Evolutionary conservation across 2,329 filamentous ascomycete genomes (phyloP), one percentile per base, ranked within the genome.

Genomic region (Fusarium sp.): DNA sequence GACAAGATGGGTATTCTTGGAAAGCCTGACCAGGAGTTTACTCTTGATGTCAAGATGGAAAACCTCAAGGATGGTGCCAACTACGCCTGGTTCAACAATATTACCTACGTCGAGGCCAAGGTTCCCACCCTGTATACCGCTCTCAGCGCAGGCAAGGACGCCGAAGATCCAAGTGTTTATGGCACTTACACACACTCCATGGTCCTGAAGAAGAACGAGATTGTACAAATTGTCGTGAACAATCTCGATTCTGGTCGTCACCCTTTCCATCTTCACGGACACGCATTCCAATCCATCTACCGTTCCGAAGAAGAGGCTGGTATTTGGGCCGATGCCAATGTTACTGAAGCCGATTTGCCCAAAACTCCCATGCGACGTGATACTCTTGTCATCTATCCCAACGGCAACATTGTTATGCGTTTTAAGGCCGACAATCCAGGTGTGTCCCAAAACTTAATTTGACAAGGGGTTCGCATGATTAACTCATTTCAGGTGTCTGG

Each of bases 41-140:
- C 87, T 42, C 85, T 96, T 5, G 85, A 88, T 73, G 86, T 93
- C 39, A 89, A 88, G 81, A 90, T 90, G 84, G 84, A 87, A 72
- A 89, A 89, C 60, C 84, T 92, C 10, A 84, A 84, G 27, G 86
- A 93, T 69, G 91, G 91, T 19, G 86, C 86, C 57, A 86, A 85
- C 77, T 85, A 85, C 71, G 91, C 89, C 70, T 91, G 91, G 82
- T 89, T 93, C 83, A 95, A 95, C 84, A 90, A 93, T 80, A 89
- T 94, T 72, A 94, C 92, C 46, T 97, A 95, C 80, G 87, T 88
- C 7, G 62, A 81, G 0, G 93, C 93, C 52, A 93, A 93, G 78
- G 93, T 97, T 0, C 94, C 94, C 0, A 90, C 91, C 0, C 85
- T 97, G 0, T 97, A 94, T 84, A 94, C 92, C 2, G 93, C 87